phyloP scores from a whole-genome alignment of 2,329 filamentous ascomycete genomes.

The Trichoderma sp. region DNA sequence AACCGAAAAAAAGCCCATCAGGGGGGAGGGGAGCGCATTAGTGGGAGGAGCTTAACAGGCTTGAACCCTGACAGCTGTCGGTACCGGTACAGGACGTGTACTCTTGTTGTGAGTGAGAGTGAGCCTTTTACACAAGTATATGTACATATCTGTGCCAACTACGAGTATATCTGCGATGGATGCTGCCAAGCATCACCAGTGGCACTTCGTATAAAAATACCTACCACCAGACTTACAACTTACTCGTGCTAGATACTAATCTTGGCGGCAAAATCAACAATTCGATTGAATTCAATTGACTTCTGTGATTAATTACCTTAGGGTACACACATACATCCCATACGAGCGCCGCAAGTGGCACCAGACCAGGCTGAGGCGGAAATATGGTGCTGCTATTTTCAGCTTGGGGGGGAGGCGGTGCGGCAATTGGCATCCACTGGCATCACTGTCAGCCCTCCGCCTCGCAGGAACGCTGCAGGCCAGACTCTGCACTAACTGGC shows the following conservation, averaged over 20 bases:
- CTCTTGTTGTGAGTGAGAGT: not conserved
- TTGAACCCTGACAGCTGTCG: not conserved
- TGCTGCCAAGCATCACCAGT: not conserved
- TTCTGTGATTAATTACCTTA: not conserved
- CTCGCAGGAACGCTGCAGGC: constrained; percentile 15
- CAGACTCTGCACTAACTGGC: not conserved
- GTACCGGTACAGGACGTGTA: not conserved
- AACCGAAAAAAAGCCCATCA: not conserved
- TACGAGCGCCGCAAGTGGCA: not conserved
- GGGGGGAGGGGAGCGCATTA: constrained; percentile 2
- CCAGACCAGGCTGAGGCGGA: not conserved
- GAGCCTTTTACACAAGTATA: not conserved
- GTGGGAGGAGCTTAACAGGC: constrained; percentile 6
- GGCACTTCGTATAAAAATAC: not conserved
- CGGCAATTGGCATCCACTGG: constrained; percentile 10
- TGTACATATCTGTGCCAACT: not conserved
- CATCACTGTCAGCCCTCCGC: constrained; percentile 16
- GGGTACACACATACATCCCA: not conserved
- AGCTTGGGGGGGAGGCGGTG: constrained; percentile 17
- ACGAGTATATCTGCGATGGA: not conserved
- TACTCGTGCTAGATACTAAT: not conserved
- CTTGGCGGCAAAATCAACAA: not conserved
- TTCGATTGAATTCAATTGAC: not conserved
- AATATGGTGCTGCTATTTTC: constrained; percentile 20
- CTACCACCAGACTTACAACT: not conserved